Evolutionary conservation across 495 filamentous ascomycete genomes (phyloP), one percentile per base, ranked within the genome.

Genomic region (Annulohypoxylon nitens): DNA sequence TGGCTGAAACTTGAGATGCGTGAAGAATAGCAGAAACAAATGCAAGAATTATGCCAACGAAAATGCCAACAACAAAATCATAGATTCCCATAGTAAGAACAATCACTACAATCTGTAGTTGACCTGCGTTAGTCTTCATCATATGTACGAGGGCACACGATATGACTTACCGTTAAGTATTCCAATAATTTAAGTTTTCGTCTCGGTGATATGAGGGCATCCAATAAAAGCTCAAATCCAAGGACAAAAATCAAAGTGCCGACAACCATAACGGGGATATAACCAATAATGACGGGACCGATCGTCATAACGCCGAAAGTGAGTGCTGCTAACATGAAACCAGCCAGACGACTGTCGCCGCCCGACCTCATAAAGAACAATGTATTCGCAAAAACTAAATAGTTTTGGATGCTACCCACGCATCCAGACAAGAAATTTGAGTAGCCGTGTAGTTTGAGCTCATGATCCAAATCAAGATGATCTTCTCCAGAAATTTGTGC

Each of bases 341-440:
- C 96, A 16, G 93, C 96, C 23, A 97, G 77, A 50, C 96, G 90
- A 70, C 90, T 96, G 74, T 94, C 86, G 12, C 94, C 96, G 23
- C 96, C 96, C 54, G 92, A 96, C 12, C 91, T 88, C 74, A 98
- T 97, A 81, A 99, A 98, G 23, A 99, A 85, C n/a, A 95, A 86
- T 75, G 93, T 97, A 73, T 99, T 99, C 53, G 94, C 94, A 75
- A 98, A 99, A 10, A 98, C 96, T 16, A 98, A 87, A 75, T 99
- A 99, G 78, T 99, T 99, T 78, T 98, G 96, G 59, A 99, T 95
- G 77, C 94, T 97, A 18, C 96, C 96, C 4, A 85, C 83, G 61
- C 90, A 85, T 5, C 96, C 96, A 9, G 96, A 98, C 7, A 98
- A 71, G 18, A 93, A 91, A 81, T 99, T 99, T 0, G 94, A 97